A percentile compares a stretch with the other conserved stretches of the same genome.
phyloP scores from a whole-genome alignment of 1,284 basidiomycete genomes.

The Boletus mariae region DNA sequence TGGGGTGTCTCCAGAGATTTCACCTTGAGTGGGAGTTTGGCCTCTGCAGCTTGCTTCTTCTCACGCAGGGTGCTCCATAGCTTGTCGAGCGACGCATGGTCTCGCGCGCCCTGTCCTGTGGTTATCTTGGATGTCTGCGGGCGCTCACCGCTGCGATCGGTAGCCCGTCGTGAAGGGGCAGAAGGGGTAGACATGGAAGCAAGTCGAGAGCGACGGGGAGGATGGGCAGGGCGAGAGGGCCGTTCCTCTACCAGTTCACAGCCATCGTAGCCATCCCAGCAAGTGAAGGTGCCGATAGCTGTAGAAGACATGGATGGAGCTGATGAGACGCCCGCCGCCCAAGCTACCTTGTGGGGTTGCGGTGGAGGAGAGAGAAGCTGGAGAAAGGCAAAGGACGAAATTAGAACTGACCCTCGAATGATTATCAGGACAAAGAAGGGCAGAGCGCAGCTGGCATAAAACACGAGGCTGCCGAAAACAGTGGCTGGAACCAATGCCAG shows the following conservation, averaged over 20 bases:
- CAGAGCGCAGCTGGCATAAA: constrained; percentile 27
- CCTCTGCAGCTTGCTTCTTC: constrained; percentile 60
- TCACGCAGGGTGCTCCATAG: constrained; percentile 62
- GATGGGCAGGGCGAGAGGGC: constrained; percentile 14
- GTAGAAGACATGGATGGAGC: constrained; percentile 26
- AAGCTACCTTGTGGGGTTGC: constrained; percentile 20
- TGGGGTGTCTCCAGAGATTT: constrained; percentile 54
- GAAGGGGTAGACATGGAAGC: constrained; percentile 17
- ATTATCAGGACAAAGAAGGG: constrained; percentile 31
- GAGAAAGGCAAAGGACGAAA: constrained; percentile 17
- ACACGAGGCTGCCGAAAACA: constrained; percentile 36
- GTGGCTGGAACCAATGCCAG: constrained; percentile 20
- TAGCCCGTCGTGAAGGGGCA: constrained; percentile 12
- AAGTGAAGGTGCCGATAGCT: constrained; percentile 37
- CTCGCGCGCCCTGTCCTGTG: constrained; percentile 38
- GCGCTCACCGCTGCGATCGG: constrained; percentile 26
- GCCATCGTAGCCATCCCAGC: constrained; percentile 38
- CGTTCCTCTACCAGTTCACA: constrained; percentile 26
- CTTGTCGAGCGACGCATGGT: constrained; percentile 47
- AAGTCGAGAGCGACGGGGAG: constrained; percentile 23
- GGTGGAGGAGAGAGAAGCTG: constrained; percentile 14
- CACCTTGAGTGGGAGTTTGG: constrained; percentile 61
- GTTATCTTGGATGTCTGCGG: constrained; percentile 34
- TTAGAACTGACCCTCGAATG: constrained; percentile 29
- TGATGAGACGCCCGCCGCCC: constrained; percentile 14